A percentile compares a stretch with the other conserved stretches of the same genome.
phyloP scores from a whole-genome alignment of 257 asterid genomes.

The Solanum appendiculatum region DNA sequence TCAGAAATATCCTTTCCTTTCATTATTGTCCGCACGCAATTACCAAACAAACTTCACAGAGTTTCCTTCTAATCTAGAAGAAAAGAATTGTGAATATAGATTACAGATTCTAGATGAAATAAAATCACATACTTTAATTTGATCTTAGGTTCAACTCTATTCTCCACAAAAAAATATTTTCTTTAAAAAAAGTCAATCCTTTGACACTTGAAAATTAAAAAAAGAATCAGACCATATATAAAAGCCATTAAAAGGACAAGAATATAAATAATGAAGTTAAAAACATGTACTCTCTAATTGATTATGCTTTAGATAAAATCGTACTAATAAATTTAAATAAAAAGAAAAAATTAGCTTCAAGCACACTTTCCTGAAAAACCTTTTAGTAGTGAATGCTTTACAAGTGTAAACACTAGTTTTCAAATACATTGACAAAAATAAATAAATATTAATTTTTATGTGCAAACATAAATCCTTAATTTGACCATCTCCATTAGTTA shows the following conservation, averaged over 20 bases:
- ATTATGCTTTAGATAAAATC: no score
- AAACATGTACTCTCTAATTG: background rate
- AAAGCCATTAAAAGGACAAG: background rate
- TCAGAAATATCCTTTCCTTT: background rate
- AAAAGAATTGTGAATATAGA: background rate
- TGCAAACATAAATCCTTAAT: background rate
- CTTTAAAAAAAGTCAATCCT: background rate
- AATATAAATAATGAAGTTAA: background rate
- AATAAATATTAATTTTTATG: background rate
- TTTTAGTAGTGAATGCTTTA: background rate
- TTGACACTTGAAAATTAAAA: background rate
- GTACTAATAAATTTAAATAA: no score
- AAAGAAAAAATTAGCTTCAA: no score
- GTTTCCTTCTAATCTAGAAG: background rate
- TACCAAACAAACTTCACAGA: background rate
- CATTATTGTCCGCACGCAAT: background rate
- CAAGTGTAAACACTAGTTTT: background rate
- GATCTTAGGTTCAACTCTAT: background rate
- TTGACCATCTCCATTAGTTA: background rate
- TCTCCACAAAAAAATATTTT: background rate
- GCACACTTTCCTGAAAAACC: background rate
- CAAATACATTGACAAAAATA: no score
- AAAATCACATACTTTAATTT: background rate
- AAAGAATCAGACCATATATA: background rate
- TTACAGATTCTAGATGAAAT: background rate